phyloP scores from a whole-genome alignment of 768 basidiomycete genomes.

The Russula griseocarnosa region DNA sequence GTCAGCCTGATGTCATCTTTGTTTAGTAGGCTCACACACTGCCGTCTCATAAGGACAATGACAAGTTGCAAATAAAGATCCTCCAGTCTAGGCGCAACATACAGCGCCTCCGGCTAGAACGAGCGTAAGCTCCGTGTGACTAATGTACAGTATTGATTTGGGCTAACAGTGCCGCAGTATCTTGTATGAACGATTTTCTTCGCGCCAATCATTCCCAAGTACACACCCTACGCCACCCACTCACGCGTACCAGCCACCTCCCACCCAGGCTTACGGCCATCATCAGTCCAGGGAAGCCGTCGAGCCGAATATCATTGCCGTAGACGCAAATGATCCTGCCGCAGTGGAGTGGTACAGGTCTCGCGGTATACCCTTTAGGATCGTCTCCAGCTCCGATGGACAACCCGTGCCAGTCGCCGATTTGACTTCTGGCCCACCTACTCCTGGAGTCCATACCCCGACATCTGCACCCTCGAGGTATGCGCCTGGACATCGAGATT shows the following conservation, averaged over 20 bases:
- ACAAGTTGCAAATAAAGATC: slow-evolving; percentile 79
- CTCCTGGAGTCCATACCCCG: slow-evolving; percentile 25
- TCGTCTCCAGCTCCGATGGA: slow-evolving; percentile 46
- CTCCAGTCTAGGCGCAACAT: slow-evolving; percentile 76
- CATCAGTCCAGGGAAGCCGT: slow-evolving; percentile 14
- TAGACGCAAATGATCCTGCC: slow-evolving; percentile 46
- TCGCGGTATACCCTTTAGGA: slow-evolving; percentile 46
- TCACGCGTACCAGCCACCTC: slow-evolving; percentile 31
- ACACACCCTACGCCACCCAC: slow-evolving; percentile 31
- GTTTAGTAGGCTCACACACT: slow-evolving; percentile 8
- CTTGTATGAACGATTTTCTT: slow-evolving; percentile 72
- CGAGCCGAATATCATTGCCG: slow-evolving; percentile 12
- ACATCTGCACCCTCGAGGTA: slow-evolving; percentile 25
- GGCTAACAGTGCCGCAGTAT: slow-evolving; percentile 43
- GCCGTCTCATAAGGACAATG: slow-evolving; percentile 62
- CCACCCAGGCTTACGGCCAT: slow-evolving; percentile 20
- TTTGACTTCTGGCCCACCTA: slow-evolving; percentile 33
- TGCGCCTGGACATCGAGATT: slow-evolving; percentile 32
- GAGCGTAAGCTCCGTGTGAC: slow-evolving; percentile 61
- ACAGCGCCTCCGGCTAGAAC: slow-evolving; percentile 81
- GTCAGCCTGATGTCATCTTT: slow-evolving; percentile 33
- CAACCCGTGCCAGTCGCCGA: slow-evolving; percentile 50
- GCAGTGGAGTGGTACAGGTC: slow-evolving; percentile 47
- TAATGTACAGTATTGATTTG: slow-evolving; percentile 23
- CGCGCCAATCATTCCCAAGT: slow-evolving; percentile 33